phyloP scores from a whole-genome alignment of 352 stramenopile species.

The Pilasporangium apinafurcum region DNA sequence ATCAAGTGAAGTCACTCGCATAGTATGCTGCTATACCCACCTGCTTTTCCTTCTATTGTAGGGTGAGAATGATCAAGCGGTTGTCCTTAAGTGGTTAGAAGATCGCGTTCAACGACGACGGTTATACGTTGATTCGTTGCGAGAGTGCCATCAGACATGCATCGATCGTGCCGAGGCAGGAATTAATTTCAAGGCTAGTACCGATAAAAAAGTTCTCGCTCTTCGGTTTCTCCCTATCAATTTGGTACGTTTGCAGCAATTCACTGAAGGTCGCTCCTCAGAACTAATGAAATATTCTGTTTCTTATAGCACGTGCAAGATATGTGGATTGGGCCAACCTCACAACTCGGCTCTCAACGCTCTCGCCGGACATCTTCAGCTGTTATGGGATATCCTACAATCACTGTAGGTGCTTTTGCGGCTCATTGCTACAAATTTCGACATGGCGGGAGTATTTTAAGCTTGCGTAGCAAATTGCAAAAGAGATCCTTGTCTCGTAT shows the following conservation, averaged over 20 bases:
- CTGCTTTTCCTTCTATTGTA: slow-evolving; percentile 2
- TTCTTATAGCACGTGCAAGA: slow-evolving; percentile 65
- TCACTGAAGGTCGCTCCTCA: background rate
- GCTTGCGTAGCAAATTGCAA: slow-evolving; percentile 44
- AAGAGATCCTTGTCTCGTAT: slow-evolving; percentile 49
- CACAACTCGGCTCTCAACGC: slow-evolving; percentile 59
- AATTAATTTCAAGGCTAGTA: slow-evolving; percentile 78
- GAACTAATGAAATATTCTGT: background rate
- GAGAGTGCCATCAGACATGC: slow-evolving; percentile 65
- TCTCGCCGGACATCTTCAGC: slow-evolving; percentile 47
- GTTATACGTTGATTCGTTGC: slow-evolving; percentile 61
- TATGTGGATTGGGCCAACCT: slow-evolving; percentile 72
- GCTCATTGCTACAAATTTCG: slow-evolving; percentile 81
- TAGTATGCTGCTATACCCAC: background rate
- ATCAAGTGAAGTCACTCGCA: too few species aligned
- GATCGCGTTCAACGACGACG: slow-evolving; percentile 59
- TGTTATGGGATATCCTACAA: slow-evolving; percentile 60
- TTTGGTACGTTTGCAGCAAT: slow-evolving; percentile 20
- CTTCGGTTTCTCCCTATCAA: slow-evolving; percentile 80
- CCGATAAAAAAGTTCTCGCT: slow-evolving; percentile 71
- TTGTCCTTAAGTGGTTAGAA: slow-evolving; percentile 69
- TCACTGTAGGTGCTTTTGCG: slow-evolving; percentile 77
- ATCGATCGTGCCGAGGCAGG: slow-evolving; percentile 60
- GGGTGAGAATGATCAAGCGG: slow-evolving; percentile 64
- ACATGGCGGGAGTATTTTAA: slow-evolving; percentile 65